Percentiles rank a stretch among this genome's conserved stretches.
phyloP scores from a whole-genome alignment of 805 yeast species.

The Myxozyma neotropica region DNA sequence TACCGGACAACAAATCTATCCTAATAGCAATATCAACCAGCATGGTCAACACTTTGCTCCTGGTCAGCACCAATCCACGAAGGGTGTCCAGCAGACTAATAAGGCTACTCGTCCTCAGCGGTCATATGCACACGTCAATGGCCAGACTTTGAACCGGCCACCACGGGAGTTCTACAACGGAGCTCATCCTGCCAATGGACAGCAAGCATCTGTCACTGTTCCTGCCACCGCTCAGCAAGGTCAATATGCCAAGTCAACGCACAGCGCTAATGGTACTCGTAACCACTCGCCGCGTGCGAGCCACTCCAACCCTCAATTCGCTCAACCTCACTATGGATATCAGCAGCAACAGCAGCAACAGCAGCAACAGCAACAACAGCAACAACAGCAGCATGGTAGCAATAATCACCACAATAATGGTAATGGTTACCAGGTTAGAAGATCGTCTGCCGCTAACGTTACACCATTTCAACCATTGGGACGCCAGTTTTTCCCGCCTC shows the following conservation, averaged over 20 bases:
- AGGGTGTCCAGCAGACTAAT: conserved; percentile 8
- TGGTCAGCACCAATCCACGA: conserved; percentile 9
- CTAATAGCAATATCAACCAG: background rate
- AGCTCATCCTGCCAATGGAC: conserved; percentile 15
- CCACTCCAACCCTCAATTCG: conserved; percentile 25
- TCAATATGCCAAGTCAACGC: conserved; percentile 8
- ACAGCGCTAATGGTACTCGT: conserved; percentile 7
- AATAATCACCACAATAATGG: conserved; percentile 15
- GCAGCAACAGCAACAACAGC: no score
- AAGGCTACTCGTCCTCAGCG: conserved; percentile 16
- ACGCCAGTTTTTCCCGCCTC: conserved; percentile 23
- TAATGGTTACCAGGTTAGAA: conserved; percentile 15
- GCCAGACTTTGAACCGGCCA: conserved; percentile 1
- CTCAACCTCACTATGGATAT: conserved; percentile 17
- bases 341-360: no score
- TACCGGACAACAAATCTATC: conserved; percentile 4
- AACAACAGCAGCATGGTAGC: conserved; percentile 25
- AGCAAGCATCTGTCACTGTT: conserved; percentile 5
- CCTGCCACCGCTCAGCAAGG: conserved; percentile 10
- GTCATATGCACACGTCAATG: conserved; percentile 16
- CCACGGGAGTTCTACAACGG: conserved; percentile 19
- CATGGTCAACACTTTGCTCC: background rate
- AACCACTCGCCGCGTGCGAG: conserved; percentile 26
- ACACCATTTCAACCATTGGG: conserved; percentile 24
- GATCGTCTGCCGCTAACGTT: conserved; percentile 27